Evolutionary conservation across 2,329 filamentous ascomycete species (phyloP), one percentile per base, ranked within the genome.

Genomic region (Talaromyces sp.): DNA sequence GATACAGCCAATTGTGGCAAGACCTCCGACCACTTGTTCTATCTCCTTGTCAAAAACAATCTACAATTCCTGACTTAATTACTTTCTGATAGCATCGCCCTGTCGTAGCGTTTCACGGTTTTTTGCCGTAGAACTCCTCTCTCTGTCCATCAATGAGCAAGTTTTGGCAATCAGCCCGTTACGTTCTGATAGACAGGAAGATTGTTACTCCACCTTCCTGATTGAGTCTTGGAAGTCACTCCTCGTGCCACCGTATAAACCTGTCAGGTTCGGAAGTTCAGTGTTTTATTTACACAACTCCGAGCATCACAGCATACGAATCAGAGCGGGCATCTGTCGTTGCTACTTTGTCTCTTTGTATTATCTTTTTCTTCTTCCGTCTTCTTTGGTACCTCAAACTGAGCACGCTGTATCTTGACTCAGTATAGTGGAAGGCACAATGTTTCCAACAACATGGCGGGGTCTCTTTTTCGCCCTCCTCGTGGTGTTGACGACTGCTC

Each of bases 371-470:
- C 9, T 14, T 37, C 48, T n/a, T 33, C 27, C 4, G 1, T 39
- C 52, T 24, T 37, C 19, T 22, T 56, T 11, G 10, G 24, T 14
- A 22, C 33, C 33, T 37, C 52, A 24, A 35, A 54, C n/a, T 37
- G n/a, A 39, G 2, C 52, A 24, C 31, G 16, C 33, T 37, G 52
- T 24, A 56, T 37, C 33, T 22, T 56, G 33, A 33, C 52, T 24
- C 52, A 37, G 37, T 35, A 31, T 56, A 33, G n/a, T 14, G 33
- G 35, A 52, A 52, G 33, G 9, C 45, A 65, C 19, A 45, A 65
- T 65, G 63, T 50, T 62, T 39, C 56, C 35, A 24, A 43, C 48
- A 22, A 13, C 58, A 57, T 65, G 58, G 45, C 31, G 54, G 33
- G 41, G 47, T 24, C 58, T 65, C 33, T 27, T 65, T 11, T 13